Percentiles rank a stretch among this genome's conserved stretches.
These are phyloP conservation scores for Dipteronia dyeriana DNA, from an alignment of 345 rosid genomes.

Conservation along the genomic window DNA sequence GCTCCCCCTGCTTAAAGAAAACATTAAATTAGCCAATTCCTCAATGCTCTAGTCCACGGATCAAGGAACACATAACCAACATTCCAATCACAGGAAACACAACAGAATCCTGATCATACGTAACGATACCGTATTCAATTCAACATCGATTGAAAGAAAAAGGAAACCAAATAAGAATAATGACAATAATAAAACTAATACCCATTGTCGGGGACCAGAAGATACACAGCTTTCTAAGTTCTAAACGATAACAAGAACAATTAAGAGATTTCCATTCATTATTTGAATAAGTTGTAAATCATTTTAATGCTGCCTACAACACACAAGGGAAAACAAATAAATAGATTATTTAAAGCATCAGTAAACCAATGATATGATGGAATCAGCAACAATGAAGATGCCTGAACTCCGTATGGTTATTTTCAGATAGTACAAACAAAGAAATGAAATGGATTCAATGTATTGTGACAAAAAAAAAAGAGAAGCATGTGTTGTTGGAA, in stretches of 20 bases:
- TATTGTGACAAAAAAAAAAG: not conserved
- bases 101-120: not conserved
- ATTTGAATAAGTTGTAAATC: not conserved
- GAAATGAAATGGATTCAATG: not conserved
- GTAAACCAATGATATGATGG: not conserved
- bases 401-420: not conserved
- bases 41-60: not conserved
- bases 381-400: not conserved
- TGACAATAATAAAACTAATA: no score
- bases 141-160: not conserved
- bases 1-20: not conserved
- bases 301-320: not conserved
- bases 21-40: not conserved
- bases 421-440: not conserved
- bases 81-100: not conserved
- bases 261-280: no score
- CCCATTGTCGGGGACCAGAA: not conserved
- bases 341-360: not conserved
- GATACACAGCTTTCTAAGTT: not conserved
- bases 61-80: not conserved
- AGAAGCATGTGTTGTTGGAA: not conserved
- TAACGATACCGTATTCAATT: not conserved
- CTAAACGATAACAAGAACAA: not conserved
- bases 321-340: not conserved
- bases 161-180: not conserved